Percentiles rank a stretch among this genome's conserved stretches.
Conservation (phyloP, 371 early-diverging fungal species). For the Apophysomyces elegans region DNA sequence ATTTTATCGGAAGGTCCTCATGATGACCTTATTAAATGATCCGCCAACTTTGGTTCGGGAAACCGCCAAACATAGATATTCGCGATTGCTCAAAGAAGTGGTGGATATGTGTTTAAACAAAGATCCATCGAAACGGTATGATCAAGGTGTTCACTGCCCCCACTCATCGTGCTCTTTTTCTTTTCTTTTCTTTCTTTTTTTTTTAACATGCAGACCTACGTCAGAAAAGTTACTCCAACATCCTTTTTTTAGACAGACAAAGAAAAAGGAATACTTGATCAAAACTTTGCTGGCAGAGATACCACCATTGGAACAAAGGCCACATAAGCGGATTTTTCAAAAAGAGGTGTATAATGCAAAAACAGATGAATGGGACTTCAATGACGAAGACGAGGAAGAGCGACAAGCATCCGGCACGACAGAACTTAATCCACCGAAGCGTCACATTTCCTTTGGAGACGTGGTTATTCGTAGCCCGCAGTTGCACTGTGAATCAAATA, state of each 20-base stretch:
- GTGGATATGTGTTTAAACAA: conserved; percentile 83
- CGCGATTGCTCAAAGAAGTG: conserved; percentile 85
- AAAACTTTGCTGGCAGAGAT: conserved; percentile 63
- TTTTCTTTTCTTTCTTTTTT: no score
- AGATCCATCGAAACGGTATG: conserved; percentile 79
- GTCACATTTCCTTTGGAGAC: conserved; percentile 56
- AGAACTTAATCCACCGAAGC: conserved; percentile 19
- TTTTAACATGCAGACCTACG: conserved; percentile 59
- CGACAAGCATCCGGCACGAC: background rate
- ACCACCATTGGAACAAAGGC: conserved; percentile 71
- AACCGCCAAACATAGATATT: conserved; percentile 71
- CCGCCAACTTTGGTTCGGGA: conserved; percentile 89
- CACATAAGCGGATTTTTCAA: conserved; percentile 49
- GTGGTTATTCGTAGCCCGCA: conserved; percentile 43
- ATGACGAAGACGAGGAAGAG: conserved; percentile 27
- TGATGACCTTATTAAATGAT: conserved; percentile 88
- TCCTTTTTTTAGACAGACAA: conserved; percentile 84
- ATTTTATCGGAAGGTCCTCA: conserved; percentile 66
- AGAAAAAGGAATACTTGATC: conserved; percentile 70
- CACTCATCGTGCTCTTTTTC: no score
- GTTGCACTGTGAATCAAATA: background rate
- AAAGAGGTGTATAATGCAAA: conserved; percentile 30
- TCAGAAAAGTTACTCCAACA: conserved; percentile 81
- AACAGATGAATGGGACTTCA: conserved; percentile 52
- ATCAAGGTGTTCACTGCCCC: background rate